Evolutionary conservation across 2,329 filamentous ascomycete genomes (phyloP).

Genomic region (Emydomyces testavorans): DNA sequence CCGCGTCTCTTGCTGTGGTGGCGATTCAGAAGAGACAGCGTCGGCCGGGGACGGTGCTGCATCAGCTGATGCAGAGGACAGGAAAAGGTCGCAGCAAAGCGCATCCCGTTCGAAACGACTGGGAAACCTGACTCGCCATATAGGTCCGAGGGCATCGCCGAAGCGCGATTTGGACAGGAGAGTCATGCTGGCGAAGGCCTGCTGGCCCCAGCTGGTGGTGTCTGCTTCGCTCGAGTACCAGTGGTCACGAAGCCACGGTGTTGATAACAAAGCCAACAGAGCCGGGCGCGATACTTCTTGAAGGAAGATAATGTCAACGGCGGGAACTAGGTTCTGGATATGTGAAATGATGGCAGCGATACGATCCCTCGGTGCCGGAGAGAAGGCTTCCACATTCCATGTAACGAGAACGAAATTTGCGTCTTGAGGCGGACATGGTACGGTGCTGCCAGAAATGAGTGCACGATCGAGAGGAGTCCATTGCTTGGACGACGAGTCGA

Average conservation of each 20-base stretch:
- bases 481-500: constrained; percentile 1
- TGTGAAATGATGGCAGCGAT: constrained; percentile 22
- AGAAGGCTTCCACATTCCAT: constrained; percentile 27
- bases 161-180: constrained; percentile 17
- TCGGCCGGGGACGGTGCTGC: constrained; percentile 2
- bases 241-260: constrained; percentile 20
- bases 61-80: constrained; percentile 6
- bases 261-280: constrained; percentile 19
- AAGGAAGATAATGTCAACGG: constrained; percentile 27
- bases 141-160: constrained; percentile 19
- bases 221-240: constrained; percentile 28
- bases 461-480: not conserved
- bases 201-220: constrained; percentile 16
- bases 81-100: constrained; percentile 28
- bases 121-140: constrained; percentile 26
- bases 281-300: constrained; percentile 26
- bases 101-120: constrained; percentile 27
- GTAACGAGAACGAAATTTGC: constrained; percentile 23
- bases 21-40: no score
- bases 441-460: not conserved
- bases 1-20: not conserved
- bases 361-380: constrained; percentile 15
- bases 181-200: constrained; percentile 22
- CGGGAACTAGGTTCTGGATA: constrained; percentile 14
- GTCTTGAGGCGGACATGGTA: not conserved